Base-by-base conservation (phyloP, 139 green algal genomes). In the Chlamydomonas asymmetrica region DNA sequence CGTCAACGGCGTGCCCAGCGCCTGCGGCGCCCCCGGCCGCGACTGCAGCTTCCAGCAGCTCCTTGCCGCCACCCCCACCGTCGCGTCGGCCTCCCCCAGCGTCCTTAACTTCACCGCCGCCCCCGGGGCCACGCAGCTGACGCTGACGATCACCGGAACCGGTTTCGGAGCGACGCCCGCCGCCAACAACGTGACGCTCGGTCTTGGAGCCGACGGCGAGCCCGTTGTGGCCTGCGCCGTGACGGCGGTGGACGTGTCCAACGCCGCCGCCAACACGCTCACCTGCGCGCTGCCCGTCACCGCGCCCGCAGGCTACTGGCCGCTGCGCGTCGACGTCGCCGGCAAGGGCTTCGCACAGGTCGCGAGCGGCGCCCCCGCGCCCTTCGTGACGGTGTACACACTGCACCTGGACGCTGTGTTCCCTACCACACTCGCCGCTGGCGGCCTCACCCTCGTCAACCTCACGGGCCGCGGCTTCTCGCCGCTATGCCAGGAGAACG, bases 401-500 rank as follows among this genome's bases (percentile, higher is more conserved):
- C 50, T 80, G 16, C 67, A 49, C 34, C 41, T 77, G 8, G 54
- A 41, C 2, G 71, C 43, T 23, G 32, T 37, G 4, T 37, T 54
- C 18, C 57, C 41, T 0, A 23, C 59, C 1, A 41, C 54, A 1
- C 41, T 69, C 20, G 5, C 59, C 1, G 39, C 52, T 37, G 4
- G 3, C 3, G 67, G 63, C 27, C 1, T 70, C 5, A 63, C 65
- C 29, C 16, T 75, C 25, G 49, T 80, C 6, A 71, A 61, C 5
- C 34, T 80, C 35, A 70, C 56, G 22, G 74, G 74, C 74, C 74
- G 75, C 65, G 74, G 79, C 50, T 80, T 85, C 52, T 73, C 75
- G 49, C 5, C 27, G 0, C n/a, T 52, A 2, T 81, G 78, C 70
- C 27, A 16, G 29, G 66, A 64, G 43, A 83, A 83, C 64, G 20